Conservation (phyloP, 2,329 filamentous ascomycete species). For the Colletotrichum karsti region DNA sequence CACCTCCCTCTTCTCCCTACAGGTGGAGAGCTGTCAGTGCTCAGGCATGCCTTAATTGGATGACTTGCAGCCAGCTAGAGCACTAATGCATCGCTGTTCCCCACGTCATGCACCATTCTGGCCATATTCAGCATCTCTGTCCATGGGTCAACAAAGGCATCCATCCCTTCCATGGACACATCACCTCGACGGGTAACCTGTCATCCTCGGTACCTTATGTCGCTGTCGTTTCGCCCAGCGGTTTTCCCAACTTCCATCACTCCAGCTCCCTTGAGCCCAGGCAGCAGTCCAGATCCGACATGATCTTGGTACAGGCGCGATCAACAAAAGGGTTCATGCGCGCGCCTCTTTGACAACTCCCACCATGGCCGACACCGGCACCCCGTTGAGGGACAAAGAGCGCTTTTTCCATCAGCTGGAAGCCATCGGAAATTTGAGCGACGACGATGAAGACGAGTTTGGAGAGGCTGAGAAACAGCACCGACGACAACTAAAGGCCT, state of each 20-base stretch:
- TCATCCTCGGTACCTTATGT: not conserved
- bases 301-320: not conserved
- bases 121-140: not conserved
- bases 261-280: not conserved
- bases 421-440: slow-evolving; percentile 32
- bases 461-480: slow-evolving; percentile 34
- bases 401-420: slow-evolving; percentile 56
- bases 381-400: slow-evolving; percentile 49
- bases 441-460: slow-evolving; percentile 40
- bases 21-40: slow-evolving; percentile 18
- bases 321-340: not conserved
- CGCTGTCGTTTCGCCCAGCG: not conserved
- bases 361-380: slow-evolving; percentile 32
- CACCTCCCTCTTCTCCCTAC: not conserved
- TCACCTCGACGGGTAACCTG: not conserved
- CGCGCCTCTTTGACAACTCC: not conserved
- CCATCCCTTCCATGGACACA: slow-evolving; percentile 15
- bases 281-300: slow-evolving; percentile 14
- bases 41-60: slow-evolving; percentile 11
- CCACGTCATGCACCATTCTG: slow-evolving; percentile 2
- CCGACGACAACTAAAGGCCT: slow-evolving; percentile 1
- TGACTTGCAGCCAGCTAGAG: slow-evolving; percentile 19
- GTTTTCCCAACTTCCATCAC: not conserved
- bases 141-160: slow-evolving; percentile 8
- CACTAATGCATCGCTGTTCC: slow-evolving; percentile 15